Evolutionary conservation across 768 basidiomycete species (phyloP).

Genomic region (Pleurotus citrinopileatus): DNA sequence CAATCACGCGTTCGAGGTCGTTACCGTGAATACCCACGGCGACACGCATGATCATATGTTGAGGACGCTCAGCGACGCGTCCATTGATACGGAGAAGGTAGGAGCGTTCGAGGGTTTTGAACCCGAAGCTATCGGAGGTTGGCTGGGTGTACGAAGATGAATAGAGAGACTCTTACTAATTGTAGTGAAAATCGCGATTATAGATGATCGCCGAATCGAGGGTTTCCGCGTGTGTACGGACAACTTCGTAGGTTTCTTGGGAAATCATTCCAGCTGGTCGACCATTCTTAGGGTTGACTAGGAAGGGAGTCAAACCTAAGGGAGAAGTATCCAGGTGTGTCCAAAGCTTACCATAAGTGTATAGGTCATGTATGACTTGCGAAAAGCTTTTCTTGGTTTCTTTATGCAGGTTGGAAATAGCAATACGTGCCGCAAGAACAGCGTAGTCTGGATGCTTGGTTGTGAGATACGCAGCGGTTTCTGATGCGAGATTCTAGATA

Average conservation of each 20-base stretch:
- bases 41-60: slow-evolving; percentile 99
- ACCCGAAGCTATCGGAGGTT: slow-evolving; percentile 73
- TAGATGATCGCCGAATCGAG: slow-evolving; percentile 97
- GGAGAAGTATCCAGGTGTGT: neutral
- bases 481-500: slow-evolving; percentile 88
- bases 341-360: slow-evolving; percentile 68
- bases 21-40: slow-evolving; percentile 94
- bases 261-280: slow-evolving; percentile 89
- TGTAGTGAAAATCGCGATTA: slow-evolving; percentile 97
- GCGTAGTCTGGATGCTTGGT: slow-evolving; percentile 98
- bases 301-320: slow-evolving; percentile 17
- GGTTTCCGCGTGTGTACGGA: slow-evolving; percentile 74
- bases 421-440: slow-evolving; percentile 96
- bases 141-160: neutral
- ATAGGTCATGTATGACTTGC: slow-evolving; percentile 86
- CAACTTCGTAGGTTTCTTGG: slow-evolving; percentile 76
- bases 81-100: slow-evolving; percentile 95
- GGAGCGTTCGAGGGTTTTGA: slow-evolving; percentile 98
- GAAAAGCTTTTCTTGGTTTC: slow-evolving; percentile 99
- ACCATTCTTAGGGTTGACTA: slow-evolving; percentile 94
- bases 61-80: slow-evolving; percentile 94
- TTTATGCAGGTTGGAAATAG: slow-evolving; percentile 98
- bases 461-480: slow-evolving; percentile 96
- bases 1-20: slow-evolving; percentile 84
- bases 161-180: slow-evolving; percentile 57